Conservation (phyloP, 768 basidiomycete species). For the Pisolithus tinctorius region DNA sequence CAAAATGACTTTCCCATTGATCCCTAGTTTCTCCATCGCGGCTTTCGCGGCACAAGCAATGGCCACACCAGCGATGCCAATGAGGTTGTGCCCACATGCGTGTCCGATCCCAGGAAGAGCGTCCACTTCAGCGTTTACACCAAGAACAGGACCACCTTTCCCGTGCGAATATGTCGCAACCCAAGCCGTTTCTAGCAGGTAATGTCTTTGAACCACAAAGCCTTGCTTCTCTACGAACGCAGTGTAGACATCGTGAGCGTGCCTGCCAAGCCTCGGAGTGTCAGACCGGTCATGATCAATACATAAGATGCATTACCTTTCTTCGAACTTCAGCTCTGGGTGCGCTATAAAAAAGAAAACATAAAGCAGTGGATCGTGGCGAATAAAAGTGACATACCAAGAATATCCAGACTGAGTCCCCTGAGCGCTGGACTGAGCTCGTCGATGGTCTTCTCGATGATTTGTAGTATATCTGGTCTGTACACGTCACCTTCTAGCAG, state of each 20-base stretch:
- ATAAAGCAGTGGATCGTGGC: not conserved
- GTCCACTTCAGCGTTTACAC: slow-evolving; percentile 35
- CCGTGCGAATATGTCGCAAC: no score
- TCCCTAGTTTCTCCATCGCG: slow-evolving; percentile 52
- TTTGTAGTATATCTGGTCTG: slow-evolving; percentile 50
- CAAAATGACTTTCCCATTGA: slow-evolving; percentile 64
- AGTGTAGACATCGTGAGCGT: slow-evolving; percentile 67
- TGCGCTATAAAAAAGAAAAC: slow-evolving; percentile 38
- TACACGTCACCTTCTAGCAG: slow-evolving; percentile 33
- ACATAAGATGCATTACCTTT: slow-evolving; percentile 3
- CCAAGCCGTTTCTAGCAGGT: slow-evolving; percentile 34
- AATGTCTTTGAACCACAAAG: slow-evolving; percentile 55
- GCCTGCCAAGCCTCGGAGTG: slow-evolving; percentile 27
- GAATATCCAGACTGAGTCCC: slow-evolving; percentile 63
- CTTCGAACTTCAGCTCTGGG: slow-evolving; percentile 37
- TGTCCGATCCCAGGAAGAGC: slow-evolving; percentile 56
- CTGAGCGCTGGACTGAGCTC: slow-evolving; percentile 50
- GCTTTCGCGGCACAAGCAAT: slow-evolving; percentile 63
- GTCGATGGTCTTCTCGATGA: slow-evolving; percentile 52
- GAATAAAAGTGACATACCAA: slow-evolving; percentile 34
- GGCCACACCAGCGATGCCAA: slow-evolving; percentile 69
- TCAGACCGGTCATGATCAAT: not conserved
- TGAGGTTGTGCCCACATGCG: slow-evolving; percentile 80
- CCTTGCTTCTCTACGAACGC: slow-evolving; percentile 60
- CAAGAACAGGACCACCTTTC: no score